Base-by-base conservation (phyloP, 495 filamentous ascomycete genomes). In the Lophiotrema nucula region DNA sequence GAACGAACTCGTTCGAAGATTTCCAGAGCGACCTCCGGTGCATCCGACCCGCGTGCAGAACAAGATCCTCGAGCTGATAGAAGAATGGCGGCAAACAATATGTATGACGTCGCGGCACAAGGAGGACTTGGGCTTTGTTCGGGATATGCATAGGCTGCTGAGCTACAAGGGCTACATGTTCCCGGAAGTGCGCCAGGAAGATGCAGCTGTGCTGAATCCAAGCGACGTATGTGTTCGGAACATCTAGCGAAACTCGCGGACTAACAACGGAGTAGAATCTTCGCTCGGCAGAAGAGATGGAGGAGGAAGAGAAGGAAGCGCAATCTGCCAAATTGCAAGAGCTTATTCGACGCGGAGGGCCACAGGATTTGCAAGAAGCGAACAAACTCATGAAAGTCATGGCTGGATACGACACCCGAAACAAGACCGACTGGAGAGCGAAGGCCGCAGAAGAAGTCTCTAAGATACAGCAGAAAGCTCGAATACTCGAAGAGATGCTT, bases 331-430 rank as follows among this genome's bases (percentile, higher is more conserved):
- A 98, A 74, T 78, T 98, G 27, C 93, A 98, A 70, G 93, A 98
- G 76, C 77, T 98, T 42, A 97, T 98, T 70, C 84, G 93, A 54
- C 79, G 93, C 61, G 93, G 93, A 33, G 85, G 88, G 4, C 93
- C 93, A 3, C 85, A 92, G 47, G 93, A 97, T 72, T 73, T 98
- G 24, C 91, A 96, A 67, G 93, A 97, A 76, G 93, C 93, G 11
- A 98, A 98, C 67, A 81, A 87, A 64, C 74, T 98, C 53, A 98
- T 98, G 93, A 98, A 98, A 73, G 81, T 98, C 39, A 97, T 98
- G 93, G 93, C 93, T 23, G 93, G 93, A 57, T 97, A 87, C 71
- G 93, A 97, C 70, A 95, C 88, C 39, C 76, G 90, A 62, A 87
- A 90, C 61, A 97, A 97, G 73, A 96, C 95, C 3, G 93, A 98